Percentiles rank a stretch among this genome's conserved stretches.
Evolutionary conservation across 73 alveolate species (phyloP).

Genomic region (Symbiodinium pilosum): DNA sequence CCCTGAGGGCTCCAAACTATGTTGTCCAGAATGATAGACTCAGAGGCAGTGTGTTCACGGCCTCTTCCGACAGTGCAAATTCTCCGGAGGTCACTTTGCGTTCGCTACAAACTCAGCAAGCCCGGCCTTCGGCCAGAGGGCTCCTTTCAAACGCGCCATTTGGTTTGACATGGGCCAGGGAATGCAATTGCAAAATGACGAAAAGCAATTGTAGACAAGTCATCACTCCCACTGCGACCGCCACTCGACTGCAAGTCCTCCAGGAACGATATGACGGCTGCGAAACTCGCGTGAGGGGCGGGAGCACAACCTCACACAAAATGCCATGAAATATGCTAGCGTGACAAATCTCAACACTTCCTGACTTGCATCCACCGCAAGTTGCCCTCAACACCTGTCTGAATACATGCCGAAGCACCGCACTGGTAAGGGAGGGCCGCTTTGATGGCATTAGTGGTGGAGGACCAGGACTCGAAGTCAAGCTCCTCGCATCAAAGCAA

Average conservation of each 20-base stretch:
- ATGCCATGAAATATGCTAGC: too few species aligned
- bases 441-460: not conserved
- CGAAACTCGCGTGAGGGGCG: not conserved
- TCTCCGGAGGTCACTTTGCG: too few species aligned
- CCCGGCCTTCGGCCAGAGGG: not conserved
- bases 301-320: not conserved
- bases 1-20: not conserved
- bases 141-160: not conserved
- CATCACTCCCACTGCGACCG: too few species aligned
- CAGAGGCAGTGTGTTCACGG: not conserved
- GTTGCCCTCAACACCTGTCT: too few species aligned
- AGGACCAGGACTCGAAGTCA: conserved; percentile 12
- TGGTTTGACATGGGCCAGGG: too few species aligned
- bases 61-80: not conserved
- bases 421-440: not conserved
- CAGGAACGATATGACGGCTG: not conserved
- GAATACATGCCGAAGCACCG: not conserved
- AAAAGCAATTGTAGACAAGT: too few species aligned
- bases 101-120: too few species aligned
- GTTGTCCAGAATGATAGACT: not conserved
- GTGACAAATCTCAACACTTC: not conserved
- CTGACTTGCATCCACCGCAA: not conserved
- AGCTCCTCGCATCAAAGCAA: not conserved
- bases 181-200: too few species aligned
- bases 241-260: not conserved